Conservation (phyloP, 805 yeast genomes). For the Clavispora fructus region DNA sequence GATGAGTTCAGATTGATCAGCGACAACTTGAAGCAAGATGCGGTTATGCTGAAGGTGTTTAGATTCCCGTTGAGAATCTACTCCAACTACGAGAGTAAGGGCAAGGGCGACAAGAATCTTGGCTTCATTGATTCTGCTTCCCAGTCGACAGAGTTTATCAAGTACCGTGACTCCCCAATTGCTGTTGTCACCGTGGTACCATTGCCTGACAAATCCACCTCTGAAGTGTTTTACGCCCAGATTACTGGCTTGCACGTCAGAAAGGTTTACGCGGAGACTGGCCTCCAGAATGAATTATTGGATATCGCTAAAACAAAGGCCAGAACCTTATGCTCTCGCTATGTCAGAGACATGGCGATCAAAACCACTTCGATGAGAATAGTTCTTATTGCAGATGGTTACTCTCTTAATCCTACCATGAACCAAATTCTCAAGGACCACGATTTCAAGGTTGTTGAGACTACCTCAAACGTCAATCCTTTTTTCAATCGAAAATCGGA, state of each 20-base stretch:
- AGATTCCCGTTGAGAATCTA: slow-evolving; percentile 49
- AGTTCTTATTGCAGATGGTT: slow-evolving; percentile 42
- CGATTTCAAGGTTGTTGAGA: slow-evolving; percentile 39
- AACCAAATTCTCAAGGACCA: slow-evolving; percentile 32
- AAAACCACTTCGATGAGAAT: slow-evolving; percentile 27
- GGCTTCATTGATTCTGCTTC: slow-evolving; percentile 29
- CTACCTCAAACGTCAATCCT: slow-evolving; percentile 24
- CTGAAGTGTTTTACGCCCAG: slow-evolving; percentile 40
- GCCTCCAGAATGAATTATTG: slow-evolving; percentile 57
- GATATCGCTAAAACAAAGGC: slow-evolving; percentile 55
- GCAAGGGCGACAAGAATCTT: slow-evolving; percentile 13
- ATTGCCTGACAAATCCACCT: slow-evolving; percentile 32
- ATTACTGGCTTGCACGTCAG: slow-evolving; percentile 60
- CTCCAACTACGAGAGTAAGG: slow-evolving; percentile 26
- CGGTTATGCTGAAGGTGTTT: slow-evolving; percentile 32
- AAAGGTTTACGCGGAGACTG: slow-evolving; percentile 61
- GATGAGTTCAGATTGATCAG: slow-evolving; percentile 41
- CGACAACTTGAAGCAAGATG: slow-evolving; percentile 21
- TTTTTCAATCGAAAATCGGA: slow-evolving; percentile 14
- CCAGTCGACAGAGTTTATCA: slow-evolving; percentile 48
- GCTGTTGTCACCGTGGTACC: slow-evolving; percentile 51
- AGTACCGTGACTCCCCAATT: slow-evolving; percentile 68
- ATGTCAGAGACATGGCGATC: slow-evolving; percentile 14
- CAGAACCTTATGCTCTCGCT: slow-evolving; percentile 30
- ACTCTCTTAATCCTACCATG: slow-evolving; percentile 45